These are phyloP conservation scores for Termitomyces sp. DNA, from an alignment of 768 basidiomycete species.

Conservation along the genomic window DNA sequence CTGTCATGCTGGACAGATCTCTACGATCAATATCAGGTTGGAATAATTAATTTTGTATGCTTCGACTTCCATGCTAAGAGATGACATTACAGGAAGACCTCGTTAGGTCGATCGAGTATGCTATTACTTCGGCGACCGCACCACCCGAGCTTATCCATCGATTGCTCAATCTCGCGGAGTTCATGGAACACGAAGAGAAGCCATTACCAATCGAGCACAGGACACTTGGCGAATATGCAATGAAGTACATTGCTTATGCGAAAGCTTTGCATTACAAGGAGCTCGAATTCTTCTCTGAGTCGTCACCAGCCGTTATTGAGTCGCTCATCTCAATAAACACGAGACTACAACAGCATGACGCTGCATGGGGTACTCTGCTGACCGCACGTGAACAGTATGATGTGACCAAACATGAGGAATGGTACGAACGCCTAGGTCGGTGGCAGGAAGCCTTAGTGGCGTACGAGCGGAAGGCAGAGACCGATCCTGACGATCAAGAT, in stretches of 20 bases:
- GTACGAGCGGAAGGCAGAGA: conserved; percentile 74
- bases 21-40: conserved; percentile 94
- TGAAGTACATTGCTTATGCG: conserved; percentile 91
- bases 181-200: conserved; percentile 99
- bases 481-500: conserved; percentile 74
- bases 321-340: conserved; percentile 96
- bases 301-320: conserved; percentile 88
- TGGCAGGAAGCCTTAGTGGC: conserved; percentile 93
- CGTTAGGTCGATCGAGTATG: conserved; percentile 82
- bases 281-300: conserved; percentile 91
- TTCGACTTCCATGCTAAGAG: conserved; percentile 3
- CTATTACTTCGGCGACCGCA: conserved; percentile 72
- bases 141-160: conserved; percentile 90
- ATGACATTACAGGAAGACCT: conserved; percentile 74
- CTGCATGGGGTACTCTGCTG: conserved; percentile 93
- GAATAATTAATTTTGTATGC: conserved; percentile 10
- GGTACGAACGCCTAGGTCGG: conserved; percentile 94
- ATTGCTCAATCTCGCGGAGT: conserved; percentile 91
- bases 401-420: conserved; percentile 91
- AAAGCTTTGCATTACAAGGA: conserved; percentile 99
- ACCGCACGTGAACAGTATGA: conserved; percentile 89
- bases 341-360: conserved; percentile 93
- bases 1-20: conserved; percentile 96
- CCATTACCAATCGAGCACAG: conserved; percentile 90
- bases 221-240: conserved; percentile 90